Conservation (phyloP, 2,329 filamentous ascomycete species). For the Xylariaceae sp. region DNA sequence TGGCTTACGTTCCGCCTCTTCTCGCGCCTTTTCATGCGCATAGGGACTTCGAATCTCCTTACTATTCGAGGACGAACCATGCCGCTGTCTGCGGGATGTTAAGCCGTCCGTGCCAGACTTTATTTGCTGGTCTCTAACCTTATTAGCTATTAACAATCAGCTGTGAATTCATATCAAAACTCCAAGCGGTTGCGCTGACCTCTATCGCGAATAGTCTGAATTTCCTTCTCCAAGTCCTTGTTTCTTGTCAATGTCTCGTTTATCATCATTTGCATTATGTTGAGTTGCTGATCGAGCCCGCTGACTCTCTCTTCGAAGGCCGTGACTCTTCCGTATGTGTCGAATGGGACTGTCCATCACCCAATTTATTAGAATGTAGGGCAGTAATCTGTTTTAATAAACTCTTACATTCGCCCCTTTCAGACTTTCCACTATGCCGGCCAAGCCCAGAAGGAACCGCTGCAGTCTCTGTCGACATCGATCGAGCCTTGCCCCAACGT, state of each 20-base stretch:
- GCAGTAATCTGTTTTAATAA: neutral
- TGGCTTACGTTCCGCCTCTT: neutral
- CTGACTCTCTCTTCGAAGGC: slow-evolving; percentile 16
- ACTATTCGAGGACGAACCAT: too few species aligned
- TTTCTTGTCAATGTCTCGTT: slow-evolving; percentile 16
- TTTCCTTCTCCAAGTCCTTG: slow-evolving; percentile 1
- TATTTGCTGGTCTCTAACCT: neutral
- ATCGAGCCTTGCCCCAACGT: neutral
- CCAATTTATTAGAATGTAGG: neutral
- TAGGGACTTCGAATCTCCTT: neutral
- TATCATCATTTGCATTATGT: slow-evolving; percentile 21
- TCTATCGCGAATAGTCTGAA: neutral
- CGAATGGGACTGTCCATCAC: slow-evolving; percentile 9
- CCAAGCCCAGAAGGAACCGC: neutral
- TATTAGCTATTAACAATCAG: slow-evolving; percentile 3
- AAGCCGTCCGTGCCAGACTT: neutral
- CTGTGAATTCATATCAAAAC: neutral
- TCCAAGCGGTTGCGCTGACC: neutral
- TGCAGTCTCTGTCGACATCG: neutral
- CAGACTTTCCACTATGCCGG: neutral
- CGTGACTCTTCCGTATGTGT: slow-evolving; percentile 2
- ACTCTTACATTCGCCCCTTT: slow-evolving; percentile 1
- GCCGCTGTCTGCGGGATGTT: neutral
- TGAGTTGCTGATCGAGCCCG: slow-evolving; percentile 17
- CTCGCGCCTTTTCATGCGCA: neutral